Evolutionary conservation across 139 green algal genomes (phyloP).

Genomic region (Chlorella sp.): DNA sequence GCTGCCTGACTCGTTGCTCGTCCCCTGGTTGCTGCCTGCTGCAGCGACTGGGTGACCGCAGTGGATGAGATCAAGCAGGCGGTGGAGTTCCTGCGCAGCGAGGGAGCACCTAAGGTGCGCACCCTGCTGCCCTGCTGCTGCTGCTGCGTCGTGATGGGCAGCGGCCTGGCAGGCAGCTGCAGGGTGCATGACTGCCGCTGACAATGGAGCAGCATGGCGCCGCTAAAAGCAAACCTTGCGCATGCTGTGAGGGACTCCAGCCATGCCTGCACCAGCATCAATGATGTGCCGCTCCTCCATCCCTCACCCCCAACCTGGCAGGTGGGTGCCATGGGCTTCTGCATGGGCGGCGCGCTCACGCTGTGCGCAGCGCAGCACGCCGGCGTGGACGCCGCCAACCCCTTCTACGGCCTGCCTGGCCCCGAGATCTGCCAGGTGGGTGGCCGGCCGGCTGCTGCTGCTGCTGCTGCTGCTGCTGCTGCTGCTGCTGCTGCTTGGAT

Average conservation of each 20-base stretch:
- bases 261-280: no score
- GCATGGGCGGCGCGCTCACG: constrained; percentile 78
- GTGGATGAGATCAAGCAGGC: constrained; percentile 70
- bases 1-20: no score
- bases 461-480: no score
- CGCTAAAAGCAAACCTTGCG: no score
- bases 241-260: no score
- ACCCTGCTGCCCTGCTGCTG: no score
- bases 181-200: neutral
- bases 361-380: constrained; percentile 69
- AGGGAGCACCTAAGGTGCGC: constrained; percentile 57
- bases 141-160: neutral
- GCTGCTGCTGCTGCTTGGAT: no score
- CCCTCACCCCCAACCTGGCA: constrained; percentile 19
- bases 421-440: constrained; percentile 9
- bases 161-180: neutral
- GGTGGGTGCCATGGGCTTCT: constrained; percentile 76
- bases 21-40: no score
- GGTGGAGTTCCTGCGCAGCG: constrained; percentile 55
- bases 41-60: constrained; percentile 64
- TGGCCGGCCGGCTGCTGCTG: neutral
- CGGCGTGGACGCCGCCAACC: constrained; percentile 49
- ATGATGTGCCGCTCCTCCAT: no score
- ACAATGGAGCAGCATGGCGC: no score
- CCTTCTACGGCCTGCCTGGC: constrained; percentile 70